Percentiles rank a stretch among this genome's conserved stretches.
phyloP scores from a whole-genome alignment of 495 filamentous ascomycete species.

The Podospora pseudopauciseta region DNA sequence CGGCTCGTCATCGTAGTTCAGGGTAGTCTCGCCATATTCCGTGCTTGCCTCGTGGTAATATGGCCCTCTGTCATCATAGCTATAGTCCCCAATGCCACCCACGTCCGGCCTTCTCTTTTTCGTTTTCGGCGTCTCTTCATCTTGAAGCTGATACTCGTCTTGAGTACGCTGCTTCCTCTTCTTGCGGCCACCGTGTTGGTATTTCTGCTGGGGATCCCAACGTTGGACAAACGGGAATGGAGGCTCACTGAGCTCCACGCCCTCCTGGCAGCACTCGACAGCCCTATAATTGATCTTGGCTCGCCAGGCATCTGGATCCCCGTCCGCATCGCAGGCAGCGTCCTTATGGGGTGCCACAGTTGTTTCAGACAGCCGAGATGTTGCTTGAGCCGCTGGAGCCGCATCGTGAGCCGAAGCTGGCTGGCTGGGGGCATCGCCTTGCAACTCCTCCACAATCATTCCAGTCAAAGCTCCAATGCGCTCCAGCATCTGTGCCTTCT shows the following conservation, averaged over 20 bases:
- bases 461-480: conserved; percentile 7
- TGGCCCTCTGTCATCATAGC: conserved; percentile 19
- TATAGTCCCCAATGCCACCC: conserved; percentile 31
- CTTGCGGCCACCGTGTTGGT: conserved; percentile 30
- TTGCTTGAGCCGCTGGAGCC: neutral
- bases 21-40: conserved; percentile 31
- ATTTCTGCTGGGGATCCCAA: conserved; percentile 75
- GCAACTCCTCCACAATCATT: neutral
- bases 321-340: conserved; percentile 15
- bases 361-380: neutral
- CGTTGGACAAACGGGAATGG: conserved; percentile 88
- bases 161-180: conserved; percentile 44
- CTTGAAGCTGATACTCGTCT: conserved; percentile 30
- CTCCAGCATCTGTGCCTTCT: conserved; percentile 25
- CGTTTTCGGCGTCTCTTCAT: conserved; percentile 35
- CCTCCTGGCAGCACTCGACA: conserved; percentile 76
- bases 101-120: conserved; percentile 49
- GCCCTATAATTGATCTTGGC: conserved; percentile 67
- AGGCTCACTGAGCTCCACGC: conserved; percentile 69
- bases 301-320: conserved; percentile 59
- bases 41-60: conserved; percentile 19
- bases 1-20: conserved; percentile 53
- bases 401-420: neutral
- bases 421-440: neutral
- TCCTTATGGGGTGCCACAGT: neutral